Conservation (phyloP, 2,329 filamentous ascomycete species). For the Chrysoporthe puriensis region DNA sequence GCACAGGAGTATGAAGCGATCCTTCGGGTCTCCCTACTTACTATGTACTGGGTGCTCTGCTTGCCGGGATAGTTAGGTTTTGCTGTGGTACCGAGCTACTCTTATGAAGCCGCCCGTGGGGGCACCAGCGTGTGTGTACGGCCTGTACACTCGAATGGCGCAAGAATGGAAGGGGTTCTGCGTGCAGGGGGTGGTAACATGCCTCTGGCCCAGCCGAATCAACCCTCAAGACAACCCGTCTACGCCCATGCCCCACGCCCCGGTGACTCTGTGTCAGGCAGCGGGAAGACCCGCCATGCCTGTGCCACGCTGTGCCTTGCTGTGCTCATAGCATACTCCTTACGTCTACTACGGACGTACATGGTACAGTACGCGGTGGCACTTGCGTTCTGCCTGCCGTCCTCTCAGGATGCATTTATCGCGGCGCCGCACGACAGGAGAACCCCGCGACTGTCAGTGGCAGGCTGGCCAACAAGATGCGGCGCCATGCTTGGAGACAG, state of each 20-base stretch:
- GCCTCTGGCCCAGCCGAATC: background rate
- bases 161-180: background rate
- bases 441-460: background rate
- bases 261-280: background rate
- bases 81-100: no score
- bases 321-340: background rate
- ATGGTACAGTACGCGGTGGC: no score
- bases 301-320: background rate
- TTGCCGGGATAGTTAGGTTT: background rate
- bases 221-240: background rate
- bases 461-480: background rate
- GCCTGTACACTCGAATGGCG: background rate
- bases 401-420: background rate
- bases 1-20: no score
- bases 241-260: no score
- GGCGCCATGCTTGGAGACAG: background rate
- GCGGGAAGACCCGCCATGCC: slow-evolving; percentile 3
- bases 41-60: background rate
- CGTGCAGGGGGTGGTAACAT: background rate
- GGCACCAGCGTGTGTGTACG: background rate
- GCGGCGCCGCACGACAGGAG: background rate
- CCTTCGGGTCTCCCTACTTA: background rate
- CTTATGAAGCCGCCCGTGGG: background rate
- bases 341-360: no score
- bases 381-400: background rate